Percentiles rank a stretch among this genome's conserved stretches.
These are phyloP conservation scores for Ceratocystis harringtonii DNA, from an alignment of 2,329 filamentous ascomycete genomes.

Conservation along the genomic window DNA sequence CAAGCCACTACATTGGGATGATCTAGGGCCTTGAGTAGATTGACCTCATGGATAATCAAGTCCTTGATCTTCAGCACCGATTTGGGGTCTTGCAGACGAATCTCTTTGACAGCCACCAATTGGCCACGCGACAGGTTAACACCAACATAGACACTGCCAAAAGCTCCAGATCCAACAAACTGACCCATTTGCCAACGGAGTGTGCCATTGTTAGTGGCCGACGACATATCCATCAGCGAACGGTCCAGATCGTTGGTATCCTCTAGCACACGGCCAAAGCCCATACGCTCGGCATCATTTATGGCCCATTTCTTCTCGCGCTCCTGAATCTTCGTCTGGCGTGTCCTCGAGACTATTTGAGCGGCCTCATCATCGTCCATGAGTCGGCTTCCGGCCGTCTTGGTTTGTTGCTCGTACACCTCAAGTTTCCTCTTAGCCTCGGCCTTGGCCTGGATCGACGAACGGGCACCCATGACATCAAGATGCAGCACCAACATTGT, in stretches of 20 bases:
- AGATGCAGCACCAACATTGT: conserved; percentile 94
- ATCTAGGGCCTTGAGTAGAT: conserved; percentile 83
- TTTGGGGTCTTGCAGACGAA: conserved; percentile 81
- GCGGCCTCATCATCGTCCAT: conserved; percentile 71
- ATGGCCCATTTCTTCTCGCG: conserved; percentile 68
- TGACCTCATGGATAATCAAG: conserved; percentile 95
- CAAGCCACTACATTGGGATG: conserved; percentile 97
- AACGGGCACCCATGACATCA: conserved; percentile 95
- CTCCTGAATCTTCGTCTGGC: conserved; percentile 54
- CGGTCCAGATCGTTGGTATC: conserved; percentile 92
- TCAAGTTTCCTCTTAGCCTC: conserved; percentile 73
- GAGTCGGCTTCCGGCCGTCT: conserved; percentile 57
- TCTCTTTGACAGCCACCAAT: conserved; percentile 97
- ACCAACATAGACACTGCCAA: conserved; percentile 91
- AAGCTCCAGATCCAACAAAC: conserved; percentile 91
- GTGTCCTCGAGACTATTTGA: conserved; percentile 57
- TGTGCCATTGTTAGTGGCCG: conserved; percentile 85
- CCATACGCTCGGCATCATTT: conserved; percentile 70
- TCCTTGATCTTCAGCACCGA: conserved; percentile 85
- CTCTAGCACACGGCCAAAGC: conserved; percentile 79
- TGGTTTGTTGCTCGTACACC: conserved; percentile 55
- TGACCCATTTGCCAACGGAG: conserved; percentile 98
- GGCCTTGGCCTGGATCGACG: conserved; percentile 80
- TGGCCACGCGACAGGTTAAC: conserved; percentile 95
- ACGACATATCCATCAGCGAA: conserved; percentile 83